Conservation (phyloP, 116 monocot genomes). For the Cymodocea nodosa region DNA sequence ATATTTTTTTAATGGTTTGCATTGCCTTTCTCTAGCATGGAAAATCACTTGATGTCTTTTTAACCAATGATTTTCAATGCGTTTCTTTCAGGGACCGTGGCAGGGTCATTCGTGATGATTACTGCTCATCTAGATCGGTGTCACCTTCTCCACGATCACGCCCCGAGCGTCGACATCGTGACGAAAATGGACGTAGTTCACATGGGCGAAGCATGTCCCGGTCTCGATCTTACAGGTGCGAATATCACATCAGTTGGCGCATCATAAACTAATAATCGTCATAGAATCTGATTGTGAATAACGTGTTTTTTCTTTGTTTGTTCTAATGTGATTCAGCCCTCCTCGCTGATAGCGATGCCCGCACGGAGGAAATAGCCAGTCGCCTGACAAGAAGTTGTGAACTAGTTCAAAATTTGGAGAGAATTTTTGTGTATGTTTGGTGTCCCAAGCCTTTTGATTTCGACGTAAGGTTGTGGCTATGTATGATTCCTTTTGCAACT, state of each 20-base stretch:
- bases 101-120: conserved; percentile 24
- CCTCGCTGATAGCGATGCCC: too few relatives aligned
- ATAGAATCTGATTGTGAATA: background rate
- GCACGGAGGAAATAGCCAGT: too few relatives aligned
- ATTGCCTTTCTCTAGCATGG: too few relatives aligned
- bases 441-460: too few relatives aligned
- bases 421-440: too few relatives aligned
- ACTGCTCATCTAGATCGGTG: conserved; percentile 24
- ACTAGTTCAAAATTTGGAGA: too few relatives aligned
- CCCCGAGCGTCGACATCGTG: conserved; percentile 13
- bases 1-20: too few relatives aligned
- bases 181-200: conserved; percentile 10
- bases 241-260: background rate
- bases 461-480: too few relatives aligned
- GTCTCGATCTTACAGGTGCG: conserved; percentile 39
- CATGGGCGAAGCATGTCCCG: conserved; percentile 16
- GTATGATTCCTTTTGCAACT: too few relatives aligned
- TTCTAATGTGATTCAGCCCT: too few relatives aligned
- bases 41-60: background rate
- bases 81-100: conserved; percentile 18
- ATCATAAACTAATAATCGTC: background rate
- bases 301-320: too few relatives aligned
- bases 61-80: background rate
- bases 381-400: too few relatives aligned
- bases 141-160: conserved; percentile 22